Evolutionary conservation across 2,329 filamentous ascomycete genomes (phyloP).

Genomic region (Chaetomium strumarium): DNA sequence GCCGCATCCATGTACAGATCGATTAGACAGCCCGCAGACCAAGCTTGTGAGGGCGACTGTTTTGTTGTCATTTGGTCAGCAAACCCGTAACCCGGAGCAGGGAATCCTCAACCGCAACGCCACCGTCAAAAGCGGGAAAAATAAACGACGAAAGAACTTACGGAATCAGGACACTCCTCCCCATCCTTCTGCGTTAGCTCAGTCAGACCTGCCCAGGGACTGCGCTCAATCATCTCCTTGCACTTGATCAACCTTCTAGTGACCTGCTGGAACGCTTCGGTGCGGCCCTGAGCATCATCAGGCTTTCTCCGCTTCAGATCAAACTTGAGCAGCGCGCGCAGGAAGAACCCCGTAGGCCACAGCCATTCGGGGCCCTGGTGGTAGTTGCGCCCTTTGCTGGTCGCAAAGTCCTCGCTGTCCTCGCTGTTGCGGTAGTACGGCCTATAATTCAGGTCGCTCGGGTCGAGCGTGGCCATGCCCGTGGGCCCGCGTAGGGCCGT

Average conservation of each 20-base stretch:
- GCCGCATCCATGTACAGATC: constrained; percentile 92
- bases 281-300: constrained; percentile 55
- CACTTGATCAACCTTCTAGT: constrained; percentile 76
- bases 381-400: constrained; percentile 92
- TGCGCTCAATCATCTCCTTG: constrained; percentile 75
- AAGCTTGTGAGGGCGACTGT: constrained; percentile 88
- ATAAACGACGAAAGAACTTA: constrained; percentile 41
- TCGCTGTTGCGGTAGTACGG: constrained; percentile 94
- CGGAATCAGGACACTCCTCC: constrained; percentile 78
- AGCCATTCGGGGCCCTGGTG: constrained; percentile 98
- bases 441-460: constrained; percentile 84
- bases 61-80: constrained; percentile 13
- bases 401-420: constrained; percentile 85
- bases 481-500: constrained; percentile 74
- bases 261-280: constrained; percentile 92
- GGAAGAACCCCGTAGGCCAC: constrained; percentile 95
- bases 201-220: constrained; percentile 81
- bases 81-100: not conserved
- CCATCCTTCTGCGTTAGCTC: constrained; percentile 92
- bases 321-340: constrained; percentile 85
- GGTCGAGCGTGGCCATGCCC: constrained; percentile 94
- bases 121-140: not conserved
- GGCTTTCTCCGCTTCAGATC: constrained; percentile 66
- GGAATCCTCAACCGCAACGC: not conserved
- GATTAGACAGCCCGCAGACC: constrained; percentile 91